Base-by-base conservation (phyloP, 208 protist genomes). In the Wallacemonas sp. region DNA sequence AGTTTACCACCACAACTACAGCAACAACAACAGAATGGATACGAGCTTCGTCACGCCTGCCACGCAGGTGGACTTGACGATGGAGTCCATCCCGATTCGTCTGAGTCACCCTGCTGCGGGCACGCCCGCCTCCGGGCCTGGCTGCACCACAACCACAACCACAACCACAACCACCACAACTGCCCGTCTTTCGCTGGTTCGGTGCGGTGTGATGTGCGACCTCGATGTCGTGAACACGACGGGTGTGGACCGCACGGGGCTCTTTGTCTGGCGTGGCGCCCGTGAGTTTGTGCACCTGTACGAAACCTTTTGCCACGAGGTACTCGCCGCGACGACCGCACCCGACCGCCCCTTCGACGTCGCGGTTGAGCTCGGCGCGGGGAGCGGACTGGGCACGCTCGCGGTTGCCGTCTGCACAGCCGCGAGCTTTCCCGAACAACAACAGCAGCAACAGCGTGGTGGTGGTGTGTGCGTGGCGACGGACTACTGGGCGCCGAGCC, bases 381-480 rank as follows among this genome's bases (percentile, higher is more conserved):
- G 47, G 6, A 55, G 47, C 17, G 47, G 47, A 3, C 47, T 55
- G 9, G 47, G 47, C 24, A 55, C 47, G 19, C 47, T 55, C 23
- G 30, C 47, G 6, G 47, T 55, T 6, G 47, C 47, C 5, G 24
- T 32, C 47, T 55, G 47, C 47, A 55, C 47, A 17, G 47, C 47
- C 5, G 19, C 47, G 9, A 17, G 23, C 23, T 55, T 55, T 17
- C 47, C 47, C 11, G 47, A 12, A 17, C 9, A n/a, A n/a, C n/a
- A n/a, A n/a, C n/a, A n/a, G n/a, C n/a, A n/a, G n/a, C n/a, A n/a
- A n/a, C n/a, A n/a, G n/a, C n/a, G n/a, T n/a, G n/a, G n/a, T n/a
- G n/a, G n/a, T n/a, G n/a, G n/a, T n/a, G n/a, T n/a, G n/a, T 55
- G 47, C 47, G 47, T 55, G 24, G 47, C 47, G 9, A 55, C 47